Percentiles rank a stretch among this genome's conserved stretches.
Evolutionary conservation across 371 early-diverging fungal genomes (phyloP).

Genomic region (Mucor piriformis): DNA sequence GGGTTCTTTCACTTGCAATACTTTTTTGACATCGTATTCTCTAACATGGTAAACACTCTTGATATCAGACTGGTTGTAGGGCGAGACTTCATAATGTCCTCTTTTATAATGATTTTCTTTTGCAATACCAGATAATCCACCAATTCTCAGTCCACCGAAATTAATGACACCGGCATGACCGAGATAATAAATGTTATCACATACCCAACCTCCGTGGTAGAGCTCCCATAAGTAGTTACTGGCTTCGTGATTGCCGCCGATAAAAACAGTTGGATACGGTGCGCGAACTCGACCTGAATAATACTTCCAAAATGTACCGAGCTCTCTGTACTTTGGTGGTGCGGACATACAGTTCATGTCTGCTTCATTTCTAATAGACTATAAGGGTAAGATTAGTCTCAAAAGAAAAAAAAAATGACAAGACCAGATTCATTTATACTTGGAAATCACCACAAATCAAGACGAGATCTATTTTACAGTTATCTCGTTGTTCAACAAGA

Average conservation of each 20-base stretch:
- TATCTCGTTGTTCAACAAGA: slow-evolving; percentile 52
- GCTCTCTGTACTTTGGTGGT: slow-evolving; percentile 78
- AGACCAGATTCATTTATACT: slow-evolving; percentile 42
- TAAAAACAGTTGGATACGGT: slow-evolving; percentile 88
- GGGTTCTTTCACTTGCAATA: slow-evolving; percentile 67
- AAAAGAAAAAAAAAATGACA: neutral
- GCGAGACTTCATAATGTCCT: slow-evolving; percentile 82
- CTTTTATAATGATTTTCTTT: slow-evolving; percentile 72
- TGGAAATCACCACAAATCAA: slow-evolving; percentile 98
- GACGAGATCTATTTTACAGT: slow-evolving; percentile 81
- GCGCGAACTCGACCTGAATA: slow-evolving; percentile 83
- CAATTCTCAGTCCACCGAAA: slow-evolving; percentile 88
- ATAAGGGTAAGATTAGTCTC: slow-evolving; percentile 1
- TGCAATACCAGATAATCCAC: slow-evolving; percentile 93
- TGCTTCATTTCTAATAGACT: slow-evolving; percentile 82
- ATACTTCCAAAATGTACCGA: slow-evolving; percentile 92
- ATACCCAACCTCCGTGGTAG: slow-evolving; percentile 97
- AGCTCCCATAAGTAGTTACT: slow-evolving; percentile 92
- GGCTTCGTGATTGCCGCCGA: slow-evolving; percentile 99
- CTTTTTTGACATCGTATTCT: slow-evolving; percentile 77
- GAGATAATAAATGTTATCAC: slow-evolving; percentile 91
- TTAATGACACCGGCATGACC: slow-evolving; percentile 85
- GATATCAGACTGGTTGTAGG: slow-evolving; percentile 63
- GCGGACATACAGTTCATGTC: slow-evolving; percentile 83
- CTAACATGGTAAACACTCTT: slow-evolving; percentile 87